Base-by-base conservation (phyloP, 2,329 filamentous ascomycete genomes). In the Pyrenophora teres region DNA sequence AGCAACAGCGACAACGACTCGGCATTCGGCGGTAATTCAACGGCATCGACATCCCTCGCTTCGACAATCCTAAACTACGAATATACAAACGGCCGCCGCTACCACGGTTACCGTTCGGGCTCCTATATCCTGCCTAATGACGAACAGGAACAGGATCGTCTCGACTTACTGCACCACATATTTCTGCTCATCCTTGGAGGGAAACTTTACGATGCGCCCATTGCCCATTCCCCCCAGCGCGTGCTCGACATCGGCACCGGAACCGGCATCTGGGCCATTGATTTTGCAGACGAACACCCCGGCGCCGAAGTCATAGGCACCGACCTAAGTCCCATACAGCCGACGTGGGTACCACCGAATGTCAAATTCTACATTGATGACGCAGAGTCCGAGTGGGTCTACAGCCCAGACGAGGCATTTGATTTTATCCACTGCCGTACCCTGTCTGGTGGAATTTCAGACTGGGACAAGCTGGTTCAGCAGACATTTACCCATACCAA, bases 311-410 rank as follows among this genome's bases (percentile, higher is more conserved):
- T 75, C 36, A 33, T 72, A 3, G 72, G 73, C 42, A 74, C 67
- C 18, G 72, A 75, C 38, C 61, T 75, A 5, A 64, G 57, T 6
- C 71, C 72, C 51, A 73, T 75, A 44, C 72, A 75, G 52, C 71
- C 72, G 9, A 68, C 60, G 18, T 74, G 70, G 69, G 65, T 74
- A 9, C 74, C 75, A 2, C 68, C 74, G 0, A 76, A 77, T 49
- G 65, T 67, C 21, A 69, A 70, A 45, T 76, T 77, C 64, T 71
- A 75, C 58, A 71, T 76, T 46, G 75, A 77, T 62, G 73, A 77
- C 48, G 69, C 68, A 43, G 73, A 76, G 52, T 59, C 63, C 30
- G 70, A 74, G 13, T 77, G 75, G 75, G 59, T 72, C 4, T 73
- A 72, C 32, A 37, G 46, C 7, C 46, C 59, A 10, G 51, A 59